phyloP scores from a whole-genome alignment of 1,139 yeast genomes.

The Saccharomycopsis crataegensis region DNA sequence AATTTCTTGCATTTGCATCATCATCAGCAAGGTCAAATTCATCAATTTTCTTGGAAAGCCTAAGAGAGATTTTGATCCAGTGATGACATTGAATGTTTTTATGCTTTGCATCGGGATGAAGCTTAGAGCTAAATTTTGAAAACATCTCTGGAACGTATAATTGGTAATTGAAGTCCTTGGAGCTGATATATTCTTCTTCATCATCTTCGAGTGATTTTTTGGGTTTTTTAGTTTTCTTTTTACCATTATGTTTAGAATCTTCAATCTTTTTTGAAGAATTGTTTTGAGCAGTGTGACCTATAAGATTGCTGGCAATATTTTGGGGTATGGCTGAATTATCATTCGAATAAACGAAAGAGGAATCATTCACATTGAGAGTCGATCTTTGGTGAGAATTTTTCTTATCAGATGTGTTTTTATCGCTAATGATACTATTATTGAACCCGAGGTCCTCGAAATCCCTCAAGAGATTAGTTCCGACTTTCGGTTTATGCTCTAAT shows the following conservation, averaged over 20 bases:
- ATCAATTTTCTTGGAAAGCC: conserved; percentile 59
- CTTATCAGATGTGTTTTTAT: conserved; percentile 1
- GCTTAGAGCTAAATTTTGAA: conserved; percentile 35
- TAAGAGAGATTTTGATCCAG: conserved; percentile 83
- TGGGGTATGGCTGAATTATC: neutral
- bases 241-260: neutral
- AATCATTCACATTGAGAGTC: neutral
- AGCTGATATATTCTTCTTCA: conserved; percentile 31
- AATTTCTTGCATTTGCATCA: neutral
- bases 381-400: neutral
- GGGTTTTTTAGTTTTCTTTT: neutral
- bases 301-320: neutral
- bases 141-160: conserved; percentile 66
- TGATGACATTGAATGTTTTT: conserved; percentile 79
- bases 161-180: conserved; percentile 74
- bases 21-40: conserved; percentile 23
- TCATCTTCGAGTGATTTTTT: conserved; percentile 25
- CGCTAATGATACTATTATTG: conserved; percentile 13
- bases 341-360: neutral
- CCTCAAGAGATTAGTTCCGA: conserved; percentile 35
- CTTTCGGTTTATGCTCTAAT: conserved; percentile 68
- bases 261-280: neutral
- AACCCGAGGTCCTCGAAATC: conserved; percentile 33
- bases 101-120: conserved; percentile 81
- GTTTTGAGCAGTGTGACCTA: neutral